Conservation (phyloP, 1,284 basidiomycete species). For the Ceratobasidium sp. region DNA sequence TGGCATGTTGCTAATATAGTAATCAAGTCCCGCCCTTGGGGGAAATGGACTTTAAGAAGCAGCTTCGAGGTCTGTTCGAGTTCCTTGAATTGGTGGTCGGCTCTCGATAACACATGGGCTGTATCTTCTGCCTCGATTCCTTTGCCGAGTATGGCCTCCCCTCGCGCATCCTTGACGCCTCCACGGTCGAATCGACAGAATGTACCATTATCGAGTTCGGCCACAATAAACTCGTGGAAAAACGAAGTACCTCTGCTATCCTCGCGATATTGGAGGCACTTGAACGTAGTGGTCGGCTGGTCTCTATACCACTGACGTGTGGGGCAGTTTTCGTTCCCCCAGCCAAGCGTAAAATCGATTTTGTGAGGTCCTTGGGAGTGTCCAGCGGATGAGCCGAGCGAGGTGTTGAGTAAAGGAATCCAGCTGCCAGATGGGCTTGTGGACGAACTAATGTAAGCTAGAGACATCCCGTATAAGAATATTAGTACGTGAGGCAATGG, state of each 20-base stretch:
- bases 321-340: not conserved
- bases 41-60: not conserved
- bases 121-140: conserved; percentile 23
- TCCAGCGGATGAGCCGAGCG: not conserved
- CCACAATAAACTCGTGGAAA: conserved; percentile 30
- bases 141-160: not conserved
- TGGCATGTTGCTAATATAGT: conserved; percentile 15
- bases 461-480: not conserved
- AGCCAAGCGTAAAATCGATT: conserved; percentile 7
- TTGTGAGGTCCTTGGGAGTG: not conserved
- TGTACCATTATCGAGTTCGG: conserved; percentile 5
- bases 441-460: not conserved
- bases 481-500: not conserved
- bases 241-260: not conserved
- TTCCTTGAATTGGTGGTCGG: not conserved
- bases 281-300: conserved; percentile 1
- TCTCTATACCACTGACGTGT: conserved; percentile 23
- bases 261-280: conserved; percentile 22
- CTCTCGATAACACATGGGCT: not conserved
- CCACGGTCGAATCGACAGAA: conserved; percentile 24
- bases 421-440: not conserved
- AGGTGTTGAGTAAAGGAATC: not conserved
- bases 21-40: conserved; percentile 9
- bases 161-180: not conserved
- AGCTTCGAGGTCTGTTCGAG: not conserved